A percentile compares a stretch with the other conserved stretches of the same genome.
Evolutionary conservation across 305 asterid species (phyloP).

Genomic region (Petunia hybrid): DNA sequence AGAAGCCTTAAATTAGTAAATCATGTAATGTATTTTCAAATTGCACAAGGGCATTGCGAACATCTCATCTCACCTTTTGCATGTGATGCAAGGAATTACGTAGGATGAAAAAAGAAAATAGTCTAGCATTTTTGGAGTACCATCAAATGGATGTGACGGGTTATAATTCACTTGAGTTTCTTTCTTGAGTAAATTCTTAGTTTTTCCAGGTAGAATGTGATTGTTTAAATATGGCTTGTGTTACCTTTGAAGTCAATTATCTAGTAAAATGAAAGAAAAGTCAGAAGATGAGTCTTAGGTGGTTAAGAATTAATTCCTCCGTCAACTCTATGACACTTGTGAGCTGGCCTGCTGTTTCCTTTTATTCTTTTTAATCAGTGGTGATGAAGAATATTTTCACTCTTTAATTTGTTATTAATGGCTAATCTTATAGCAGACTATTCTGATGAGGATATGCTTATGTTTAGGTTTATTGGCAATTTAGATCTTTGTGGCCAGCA

Average conservation of each 20-base stretch:
- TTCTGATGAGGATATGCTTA: slow-evolving; percentile 50
- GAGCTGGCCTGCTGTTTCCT: background rate
- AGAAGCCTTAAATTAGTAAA: background rate
- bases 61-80: background rate
- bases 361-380: background rate
- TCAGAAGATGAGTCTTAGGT: too few species aligned
- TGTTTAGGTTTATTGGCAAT: slow-evolving; percentile 89
- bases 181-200: background rate
- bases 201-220: background rate
- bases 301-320: too few species aligned
- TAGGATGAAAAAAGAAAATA: background rate
- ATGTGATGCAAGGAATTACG: background rate
- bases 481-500: slow-evolving; percentile 97
- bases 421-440: slow-evolving; percentile 10
- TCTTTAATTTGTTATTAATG: background rate
- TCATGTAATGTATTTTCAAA: background rate
- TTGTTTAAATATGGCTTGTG: too few species aligned
- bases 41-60: background rate
- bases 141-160: background rate
- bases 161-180: background rate
- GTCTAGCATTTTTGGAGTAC: background rate
- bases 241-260: too few species aligned
- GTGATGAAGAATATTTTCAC: background rate
- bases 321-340: background rate
- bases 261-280: too few species aligned